Percentiles rank a stretch among this genome's conserved stretches.
Evolutionary conservation across 345 rosid species (phyloP).

Genomic region (Cardamine occulta): DNA sequence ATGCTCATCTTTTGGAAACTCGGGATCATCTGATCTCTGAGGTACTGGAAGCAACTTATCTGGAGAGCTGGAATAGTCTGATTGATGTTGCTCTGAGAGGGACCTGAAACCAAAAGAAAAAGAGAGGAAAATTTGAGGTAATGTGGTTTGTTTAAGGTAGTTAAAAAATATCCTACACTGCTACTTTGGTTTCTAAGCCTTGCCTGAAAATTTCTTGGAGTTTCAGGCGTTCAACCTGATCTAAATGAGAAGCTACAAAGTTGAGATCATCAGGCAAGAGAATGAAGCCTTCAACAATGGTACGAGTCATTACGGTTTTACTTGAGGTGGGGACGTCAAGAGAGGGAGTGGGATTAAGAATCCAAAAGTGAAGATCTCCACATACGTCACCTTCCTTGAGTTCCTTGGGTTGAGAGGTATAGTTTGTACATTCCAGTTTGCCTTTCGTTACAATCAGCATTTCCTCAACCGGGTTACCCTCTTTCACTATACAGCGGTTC

Average conservation of each 20-base stretch:
- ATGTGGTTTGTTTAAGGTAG: background rate
- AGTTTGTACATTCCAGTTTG: slow-evolving; percentile 18
- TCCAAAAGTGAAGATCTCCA: slow-evolving; percentile 60
- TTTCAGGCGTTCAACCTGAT: slow-evolving; percentile 40
- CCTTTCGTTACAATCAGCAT: slow-evolving; percentile 47
- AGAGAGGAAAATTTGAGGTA: background rate
- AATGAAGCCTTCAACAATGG: slow-evolving; percentile 47
- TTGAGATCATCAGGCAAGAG: slow-evolving; percentile 44
- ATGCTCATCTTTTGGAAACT: background rate
- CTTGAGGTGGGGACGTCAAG: background rate
- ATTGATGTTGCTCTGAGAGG: background rate
- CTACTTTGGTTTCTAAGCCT: background rate
- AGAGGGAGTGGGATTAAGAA: background rate
- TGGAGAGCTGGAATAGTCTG: background rate
- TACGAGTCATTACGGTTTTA: slow-evolving; percentile 38
- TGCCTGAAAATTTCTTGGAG: slow-evolving; percentile 32
- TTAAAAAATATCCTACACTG: background rate
- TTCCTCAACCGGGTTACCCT: slow-evolving; percentile 43
- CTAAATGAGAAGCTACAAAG: slow-evolving; percentile 39
- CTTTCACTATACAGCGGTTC: slow-evolving; percentile 35
- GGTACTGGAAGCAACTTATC: too few relatives aligned
- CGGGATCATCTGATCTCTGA: background rate
- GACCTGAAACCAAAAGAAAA: background rate
- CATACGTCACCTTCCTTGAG: slow-evolving; percentile 62
- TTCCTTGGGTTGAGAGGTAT: slow-evolving; percentile 34